phyloP scores from a whole-genome alignment of 140 eudicot genomes.

The Anethum foeniculum region DNA sequence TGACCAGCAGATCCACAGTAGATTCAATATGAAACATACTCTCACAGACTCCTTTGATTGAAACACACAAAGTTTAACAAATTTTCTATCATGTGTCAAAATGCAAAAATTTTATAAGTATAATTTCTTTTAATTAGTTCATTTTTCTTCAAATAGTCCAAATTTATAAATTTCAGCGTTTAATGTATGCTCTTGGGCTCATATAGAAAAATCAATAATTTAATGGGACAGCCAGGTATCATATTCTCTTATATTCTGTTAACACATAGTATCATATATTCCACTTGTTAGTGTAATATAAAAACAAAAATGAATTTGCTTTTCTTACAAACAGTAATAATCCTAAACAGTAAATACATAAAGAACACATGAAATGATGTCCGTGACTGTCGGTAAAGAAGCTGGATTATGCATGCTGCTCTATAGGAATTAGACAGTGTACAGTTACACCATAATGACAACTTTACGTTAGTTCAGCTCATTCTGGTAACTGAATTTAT shows the following conservation, averaged over 20 bases:
- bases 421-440: background rate
- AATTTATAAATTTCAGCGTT: too few relatives aligned
- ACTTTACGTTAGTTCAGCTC: background rate
- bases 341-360: background rate
- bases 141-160: too few relatives aligned
- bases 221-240: too few relatives aligned
- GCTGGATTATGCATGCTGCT: background rate
- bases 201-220: too few relatives aligned
- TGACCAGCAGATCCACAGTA: background rate
- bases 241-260: too few relatives aligned
- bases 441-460: background rate
- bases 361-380: background rate
- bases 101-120: too few relatives aligned
- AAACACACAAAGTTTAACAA: too few relatives aligned
- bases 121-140: too few relatives aligned
- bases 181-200: too few relatives aligned
- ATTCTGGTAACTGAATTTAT: background rate
- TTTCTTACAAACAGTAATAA: too few relatives aligned
- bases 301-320: background rate
- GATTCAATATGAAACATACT: background rate
- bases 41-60: background rate
- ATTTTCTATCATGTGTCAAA: too few relatives aligned
- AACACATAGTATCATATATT: too few relatives aligned
- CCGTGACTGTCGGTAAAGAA: constrained; percentile 2
- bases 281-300: background rate